phyloP scores from a whole-genome alignment of 345 rosid genomes.

The Moringa oleifera region DNA sequence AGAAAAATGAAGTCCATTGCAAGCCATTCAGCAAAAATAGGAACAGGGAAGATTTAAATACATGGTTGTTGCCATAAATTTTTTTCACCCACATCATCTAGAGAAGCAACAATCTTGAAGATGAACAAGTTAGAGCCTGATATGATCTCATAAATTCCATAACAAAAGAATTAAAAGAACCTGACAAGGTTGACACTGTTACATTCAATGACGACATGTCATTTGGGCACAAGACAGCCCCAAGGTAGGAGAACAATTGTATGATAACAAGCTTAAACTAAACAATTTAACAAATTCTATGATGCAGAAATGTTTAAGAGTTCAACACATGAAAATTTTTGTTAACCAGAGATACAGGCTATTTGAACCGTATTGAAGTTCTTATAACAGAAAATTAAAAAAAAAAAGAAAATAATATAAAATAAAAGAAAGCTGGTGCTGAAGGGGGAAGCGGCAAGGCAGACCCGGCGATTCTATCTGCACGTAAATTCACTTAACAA shows the following conservation, averaged over 20 bases:
- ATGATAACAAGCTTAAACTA: background rate
- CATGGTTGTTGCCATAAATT: too few species aligned
- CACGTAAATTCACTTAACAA: slow-evolving; percentile 6
- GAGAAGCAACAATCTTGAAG: too few species aligned
- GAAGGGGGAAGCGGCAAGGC: slow-evolving; percentile 14
- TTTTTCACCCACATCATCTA: too few species aligned
- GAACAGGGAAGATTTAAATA: background rate
- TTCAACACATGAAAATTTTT: slow-evolving; percentile 6
- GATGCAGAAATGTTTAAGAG: slow-evolving; percentile 4
- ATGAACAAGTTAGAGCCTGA: too few species aligned
- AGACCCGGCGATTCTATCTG: slow-evolving; percentile 8
- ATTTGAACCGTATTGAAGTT: slow-evolving; percentile 11
- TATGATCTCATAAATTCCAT: too few species aligned
- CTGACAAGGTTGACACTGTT: too few species aligned
- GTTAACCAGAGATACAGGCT: slow-evolving; percentile 11
- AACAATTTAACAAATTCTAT: background rate
- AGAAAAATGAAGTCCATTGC: background rate
- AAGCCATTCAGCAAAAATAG: too few species aligned
- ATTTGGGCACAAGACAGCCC: background rate
- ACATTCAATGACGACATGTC: too few species aligned
- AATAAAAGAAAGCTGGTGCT: background rate
- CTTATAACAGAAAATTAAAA: slow-evolving; percentile 15
- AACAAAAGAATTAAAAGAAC: too few species aligned
- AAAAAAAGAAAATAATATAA: slow-evolving; percentile 11
- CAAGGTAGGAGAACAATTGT: background rate